Percentiles rank a stretch among this genome's conserved stretches.
Conservation (phyloP, 345 rosid genomes). For the Aquilaria sinensis region DNA sequence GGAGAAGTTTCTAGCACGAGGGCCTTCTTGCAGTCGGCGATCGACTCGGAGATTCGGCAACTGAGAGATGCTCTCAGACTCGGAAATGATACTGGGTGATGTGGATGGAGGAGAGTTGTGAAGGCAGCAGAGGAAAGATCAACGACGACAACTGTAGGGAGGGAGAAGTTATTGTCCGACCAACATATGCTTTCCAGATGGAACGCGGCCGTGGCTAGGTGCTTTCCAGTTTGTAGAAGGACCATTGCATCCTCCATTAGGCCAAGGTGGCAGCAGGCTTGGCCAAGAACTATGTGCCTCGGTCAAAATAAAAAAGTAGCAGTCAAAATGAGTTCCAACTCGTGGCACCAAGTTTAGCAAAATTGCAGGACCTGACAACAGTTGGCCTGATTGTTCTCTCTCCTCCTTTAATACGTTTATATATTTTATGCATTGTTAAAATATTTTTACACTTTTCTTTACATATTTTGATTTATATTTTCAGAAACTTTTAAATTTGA, state of each 20-base stretch:
- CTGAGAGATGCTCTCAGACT: constrained; percentile 49
- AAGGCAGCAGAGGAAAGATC: too few species aligned
- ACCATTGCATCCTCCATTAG: constrained; percentile 92
- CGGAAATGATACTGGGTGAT: constrained; percentile 35
- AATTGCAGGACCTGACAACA: too few species aligned
- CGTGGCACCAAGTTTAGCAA: too few species aligned
- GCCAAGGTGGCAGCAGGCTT: constrained; percentile 82
- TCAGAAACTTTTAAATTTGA: too few species aligned
- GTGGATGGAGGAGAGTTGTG: constrained; percentile 35
- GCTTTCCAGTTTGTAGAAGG: constrained; percentile 79
- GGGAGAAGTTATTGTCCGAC: constrained; percentile 81
- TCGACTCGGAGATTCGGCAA: constrained; percentile 64
- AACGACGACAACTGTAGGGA: constrained; percentile 19
- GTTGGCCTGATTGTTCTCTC: too few species aligned
- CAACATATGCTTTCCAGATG: constrained; percentile 72
- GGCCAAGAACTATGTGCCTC: constrained; percentile 68
- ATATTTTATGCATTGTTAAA: too few species aligned
- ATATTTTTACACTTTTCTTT: too few species aligned
- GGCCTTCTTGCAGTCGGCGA: constrained; percentile 65
- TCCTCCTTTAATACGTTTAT: too few species aligned
- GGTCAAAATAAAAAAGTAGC: not conserved
- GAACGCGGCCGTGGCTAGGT: constrained; percentile 75
- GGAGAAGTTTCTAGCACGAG: too few species aligned
- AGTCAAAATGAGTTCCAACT: too few species aligned
- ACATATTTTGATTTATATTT: too few species aligned